Evolutionary conservation across 345 rosid species (phyloP).

Genomic region (Heritiera fomes): DNA sequence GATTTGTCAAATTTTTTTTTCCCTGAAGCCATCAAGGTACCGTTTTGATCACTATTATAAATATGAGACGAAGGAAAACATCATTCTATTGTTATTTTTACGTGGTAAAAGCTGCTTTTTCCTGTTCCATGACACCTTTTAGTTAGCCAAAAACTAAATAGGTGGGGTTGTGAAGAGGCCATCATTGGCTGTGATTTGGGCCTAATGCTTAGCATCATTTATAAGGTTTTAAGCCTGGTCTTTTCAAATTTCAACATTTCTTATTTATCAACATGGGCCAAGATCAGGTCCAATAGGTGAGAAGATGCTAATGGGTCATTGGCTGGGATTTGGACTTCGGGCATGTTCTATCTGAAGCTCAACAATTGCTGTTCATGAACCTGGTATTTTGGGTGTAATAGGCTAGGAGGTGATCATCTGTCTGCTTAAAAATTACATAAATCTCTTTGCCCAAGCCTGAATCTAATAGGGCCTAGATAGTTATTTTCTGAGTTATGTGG

Average conservation of each 20-base stretch:
- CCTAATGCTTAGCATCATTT: not conserved
- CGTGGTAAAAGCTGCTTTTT: not conserved
- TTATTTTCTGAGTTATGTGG: not conserved
- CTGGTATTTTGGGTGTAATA: not conserved
- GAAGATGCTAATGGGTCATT: not conserved
- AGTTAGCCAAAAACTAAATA: not conserved
- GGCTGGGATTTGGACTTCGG: constrained; percentile 3
- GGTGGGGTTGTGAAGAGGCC: not conserved
- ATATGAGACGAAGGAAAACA: not conserved
- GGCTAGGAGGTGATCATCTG: not conserved
- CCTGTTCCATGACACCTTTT: not conserved
- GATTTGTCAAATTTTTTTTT: not conserved
- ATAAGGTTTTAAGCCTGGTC: not conserved
- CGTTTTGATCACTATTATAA: not conserved
- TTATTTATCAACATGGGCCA: not conserved
- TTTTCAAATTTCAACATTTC: not conserved
- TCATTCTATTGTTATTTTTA: not conserved
- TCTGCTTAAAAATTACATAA: not conserved
- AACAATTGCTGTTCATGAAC: not conserved
- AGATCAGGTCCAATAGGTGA: not conserved
- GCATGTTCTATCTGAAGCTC: not conserved
- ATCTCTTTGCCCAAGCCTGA: no score
- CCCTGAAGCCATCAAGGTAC: not conserved
- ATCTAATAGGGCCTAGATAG: not conserved
- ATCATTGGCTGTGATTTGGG: not conserved